phyloP scores from a whole-genome alignment of 345 rosid species.

The Arabis hirsuta region DNA sequence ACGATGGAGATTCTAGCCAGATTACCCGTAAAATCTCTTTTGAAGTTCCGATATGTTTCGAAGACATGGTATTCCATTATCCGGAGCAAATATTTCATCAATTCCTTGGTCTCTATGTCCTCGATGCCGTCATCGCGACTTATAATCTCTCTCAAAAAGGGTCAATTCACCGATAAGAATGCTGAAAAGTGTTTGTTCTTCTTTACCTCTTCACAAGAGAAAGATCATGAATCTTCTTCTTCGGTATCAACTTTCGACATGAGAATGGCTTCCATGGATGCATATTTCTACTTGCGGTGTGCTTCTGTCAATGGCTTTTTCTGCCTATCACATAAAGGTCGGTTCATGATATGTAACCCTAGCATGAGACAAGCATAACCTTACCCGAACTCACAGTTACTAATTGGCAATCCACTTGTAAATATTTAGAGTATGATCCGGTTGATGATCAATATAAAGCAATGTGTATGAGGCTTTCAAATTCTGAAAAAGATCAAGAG shows the following conservation, averaged over 20 bases:
- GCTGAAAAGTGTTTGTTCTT: not conserved
- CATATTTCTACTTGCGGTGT: not conserved
- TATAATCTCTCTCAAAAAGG: not conserved
- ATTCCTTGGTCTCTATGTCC: not conserved
- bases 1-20: not conserved
- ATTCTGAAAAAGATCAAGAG: not conserved
- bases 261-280: not conserved
- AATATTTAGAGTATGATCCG: conserved; percentile 23
- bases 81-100: conserved; percentile 19
- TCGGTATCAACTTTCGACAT: conserved; percentile 8
- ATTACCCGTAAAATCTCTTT: conserved; percentile 10
- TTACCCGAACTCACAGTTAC: not conserved
- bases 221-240: not conserved
- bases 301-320: conserved; percentile 18
- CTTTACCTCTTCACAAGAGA: conserved; percentile 5
- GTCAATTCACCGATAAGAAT: not conserved
- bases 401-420: not conserved
- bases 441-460: conserved; percentile 22
- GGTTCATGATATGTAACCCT: conserved; percentile 20
- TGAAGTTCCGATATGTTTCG: conserved; percentile 1
- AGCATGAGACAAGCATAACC: conserved; percentile 2
- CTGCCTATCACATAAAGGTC: not conserved
- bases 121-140: not conserved
- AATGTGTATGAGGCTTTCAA: not conserved
- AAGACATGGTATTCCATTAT: conserved; percentile 18